phyloP scores from a whole-genome alignment of 441 rosid species.

The Dalechampia spathulata region DNA sequence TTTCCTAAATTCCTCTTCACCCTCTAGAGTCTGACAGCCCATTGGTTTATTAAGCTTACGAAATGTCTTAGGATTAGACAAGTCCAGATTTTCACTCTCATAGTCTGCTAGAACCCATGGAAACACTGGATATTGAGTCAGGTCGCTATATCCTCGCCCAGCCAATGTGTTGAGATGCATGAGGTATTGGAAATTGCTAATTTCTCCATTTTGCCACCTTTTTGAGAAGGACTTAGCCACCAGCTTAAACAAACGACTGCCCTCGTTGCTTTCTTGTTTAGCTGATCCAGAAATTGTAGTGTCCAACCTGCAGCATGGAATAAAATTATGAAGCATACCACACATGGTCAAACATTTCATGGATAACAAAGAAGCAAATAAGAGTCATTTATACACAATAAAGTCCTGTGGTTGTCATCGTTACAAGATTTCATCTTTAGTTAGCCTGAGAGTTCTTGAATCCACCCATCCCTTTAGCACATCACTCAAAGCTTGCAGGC shows the following conservation, averaged over 20 bases:
- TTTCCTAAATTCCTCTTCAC: conserved; percentile 98
- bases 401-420: too few relatives aligned
- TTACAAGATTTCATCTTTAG: too few relatives aligned
- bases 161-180: conserved; percentile 99
- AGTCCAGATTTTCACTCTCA: conserved; percentile 85
- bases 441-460: neutral
- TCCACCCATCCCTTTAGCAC: neutral
- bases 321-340: conserved; percentile 18
- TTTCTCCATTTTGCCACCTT: conserved; percentile 99
- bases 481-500: neutral
- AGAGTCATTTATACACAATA: too few relatives aligned
- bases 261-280: conserved; percentile 92
- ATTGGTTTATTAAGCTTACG: conserved; percentile 97
- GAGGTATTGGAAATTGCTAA: conserved; percentile 98
- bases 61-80: conserved; percentile 80
- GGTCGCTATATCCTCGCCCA: conserved; percentile 99
- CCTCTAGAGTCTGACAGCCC: conserved; percentile 99
- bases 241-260: conserved; percentile 88
- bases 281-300: conserved; percentile 94
- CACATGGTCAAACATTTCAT: conserved; percentile 11
- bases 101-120: conserved; percentile 99
- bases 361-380: conserved; percentile 5
- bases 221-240: conserved; percentile 98
- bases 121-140: conserved; percentile 99
- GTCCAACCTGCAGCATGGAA: conserved; percentile 68